Conservation (phyloP, 2,329 filamentous ascomycete genomes). For the Metarhizium rileyi region DNA sequence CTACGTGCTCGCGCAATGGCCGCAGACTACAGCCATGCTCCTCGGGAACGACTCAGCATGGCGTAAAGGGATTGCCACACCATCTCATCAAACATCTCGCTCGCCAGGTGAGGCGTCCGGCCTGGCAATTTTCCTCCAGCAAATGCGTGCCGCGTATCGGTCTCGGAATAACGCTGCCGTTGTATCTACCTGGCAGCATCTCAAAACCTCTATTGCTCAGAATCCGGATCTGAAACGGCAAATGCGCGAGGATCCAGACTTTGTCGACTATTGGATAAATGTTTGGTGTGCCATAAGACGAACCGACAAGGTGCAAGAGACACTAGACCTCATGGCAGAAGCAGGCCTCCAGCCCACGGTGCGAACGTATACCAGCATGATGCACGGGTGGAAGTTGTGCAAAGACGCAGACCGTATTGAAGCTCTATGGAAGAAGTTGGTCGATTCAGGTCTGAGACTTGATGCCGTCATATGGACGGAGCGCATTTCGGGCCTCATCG, state of each 20-base stretch:
- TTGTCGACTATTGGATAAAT: slow-evolving; percentile 31
- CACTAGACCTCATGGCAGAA: slow-evolving; percentile 32
- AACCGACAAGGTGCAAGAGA: slow-evolving; percentile 21
- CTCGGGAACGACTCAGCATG: slow-evolving; percentile 13
- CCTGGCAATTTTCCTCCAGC: slow-evolving; percentile 16
- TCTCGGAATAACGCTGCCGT: slow-evolving; percentile 20
- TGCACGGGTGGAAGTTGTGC: slow-evolving; percentile 56
- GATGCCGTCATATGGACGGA: slow-evolving; percentile 62
- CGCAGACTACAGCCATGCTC: slow-evolving; percentile 15
- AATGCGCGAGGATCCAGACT: slow-evolving; percentile 23
- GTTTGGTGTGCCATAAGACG: slow-evolving; percentile 27
- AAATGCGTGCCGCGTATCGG: slow-evolving; percentile 20
- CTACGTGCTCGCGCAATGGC: slow-evolving; percentile 22
- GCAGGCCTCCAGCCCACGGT: slow-evolving; percentile 48
- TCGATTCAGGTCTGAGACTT: slow-evolving; percentile 44
- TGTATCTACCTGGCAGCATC: slow-evolving; percentile 23
- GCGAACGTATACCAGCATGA: slow-evolving; percentile 63
- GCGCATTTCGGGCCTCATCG: slow-evolving; percentile 56
- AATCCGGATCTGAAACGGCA: slow-evolving; percentile 16
- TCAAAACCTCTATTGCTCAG: slow-evolving; percentile 16
- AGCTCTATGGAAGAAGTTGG: slow-evolving; percentile 57
- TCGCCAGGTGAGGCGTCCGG: not conserved
- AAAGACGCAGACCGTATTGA: slow-evolving; percentile 51
- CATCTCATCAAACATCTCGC: not conserved
- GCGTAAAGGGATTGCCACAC: slow-evolving; percentile 8